Evolutionary conservation across 202 grass and related monocot genomes (phyloP), one percentile per base, ranked within the genome.

Genomic region (Zoysia matrella): DNA sequence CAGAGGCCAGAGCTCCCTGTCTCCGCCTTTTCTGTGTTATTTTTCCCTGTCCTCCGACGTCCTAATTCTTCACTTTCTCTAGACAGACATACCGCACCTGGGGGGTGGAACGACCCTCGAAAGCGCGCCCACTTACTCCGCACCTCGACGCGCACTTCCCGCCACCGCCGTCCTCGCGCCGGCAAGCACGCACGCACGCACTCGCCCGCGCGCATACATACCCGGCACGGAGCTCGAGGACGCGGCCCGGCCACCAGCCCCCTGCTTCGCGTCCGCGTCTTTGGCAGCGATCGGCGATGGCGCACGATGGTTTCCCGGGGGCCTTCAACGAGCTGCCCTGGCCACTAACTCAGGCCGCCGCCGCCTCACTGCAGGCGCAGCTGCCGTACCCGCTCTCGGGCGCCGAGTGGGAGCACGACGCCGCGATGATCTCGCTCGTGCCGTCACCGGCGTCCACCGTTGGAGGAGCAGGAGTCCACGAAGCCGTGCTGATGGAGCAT

Each of bases 401-500:
- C 47, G 22, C 1, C 2, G 48, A 10, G 16, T 79, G 83, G 67
- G 67, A 64, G 49, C 13, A 55, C 5, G 67, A 63, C 5, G 15
- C 40, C 7, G 88, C 47, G 39, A 39, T 95, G 62, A 79, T 82
- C 79, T 86, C 85, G 54, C 77, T 95, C 3, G 85, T 90, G 44
- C 72, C 56, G 5, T 53, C 85, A 41, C 72, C 90, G 10, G 66
- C 84, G 57, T 60, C 51, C 11, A 50, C 54, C 0, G 54, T 2
- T 52, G 39, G 5, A 0, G 46, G 36, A 1, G 72, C 9, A 0
- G 22, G 22, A 30, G 22, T 30, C 22, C 18, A n/a, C 3, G 74
- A 88, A 63, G 87, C 61, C 67, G 15, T 54, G 41, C 61, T 92
- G 9, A 77, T 90, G 71, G 75, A 81, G 0, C 79, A 92, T 77